phyloP scores from a whole-genome alignment of 192 early-diverging fungal species.

The Diversispora eburnea region DNA sequence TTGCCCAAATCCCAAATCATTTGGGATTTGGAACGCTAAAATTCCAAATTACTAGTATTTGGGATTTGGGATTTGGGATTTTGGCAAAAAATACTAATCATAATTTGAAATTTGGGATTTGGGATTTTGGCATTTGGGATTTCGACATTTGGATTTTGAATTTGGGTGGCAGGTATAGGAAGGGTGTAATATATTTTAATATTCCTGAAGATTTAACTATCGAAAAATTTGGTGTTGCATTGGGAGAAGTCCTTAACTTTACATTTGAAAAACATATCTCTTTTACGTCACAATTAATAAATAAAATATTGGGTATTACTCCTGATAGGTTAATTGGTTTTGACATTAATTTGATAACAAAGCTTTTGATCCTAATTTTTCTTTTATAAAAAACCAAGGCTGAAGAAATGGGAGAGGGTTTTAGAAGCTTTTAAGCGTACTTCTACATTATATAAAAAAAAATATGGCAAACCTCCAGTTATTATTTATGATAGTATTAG shows the following conservation, averaged over 20 bases:
- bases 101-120: too few relatives aligned
- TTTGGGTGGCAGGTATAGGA: too few relatives aligned
- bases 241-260: constrained; percentile 14
- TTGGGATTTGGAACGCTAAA: too few relatives aligned
- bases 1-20: too few relatives aligned
- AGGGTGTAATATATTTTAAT: constrained; percentile 27
- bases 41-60: too few relatives aligned
- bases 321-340: too few relatives aligned
- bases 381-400: not conserved
- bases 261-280: constrained; percentile 7
- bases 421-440: constrained; percentile 21
- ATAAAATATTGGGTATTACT: too few relatives aligned
- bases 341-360: not conserved
- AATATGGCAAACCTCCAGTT: constrained; percentile 23
- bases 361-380: constrained; percentile 3
- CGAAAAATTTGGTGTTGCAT: constrained; percentile 5
- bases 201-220: constrained; percentile 4
- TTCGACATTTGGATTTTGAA: too few relatives aligned
- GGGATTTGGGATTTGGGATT: too few relatives aligned
- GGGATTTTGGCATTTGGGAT: too few relatives aligned
- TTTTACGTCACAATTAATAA: not conserved
- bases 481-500: not conserved
- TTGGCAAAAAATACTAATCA: too few relatives aligned
- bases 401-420: not conserved
- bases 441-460: constrained; percentile 9